Base-by-base conservation (phyloP, 345 rosid genomes). In the Eucalyptus sp. region DNA sequence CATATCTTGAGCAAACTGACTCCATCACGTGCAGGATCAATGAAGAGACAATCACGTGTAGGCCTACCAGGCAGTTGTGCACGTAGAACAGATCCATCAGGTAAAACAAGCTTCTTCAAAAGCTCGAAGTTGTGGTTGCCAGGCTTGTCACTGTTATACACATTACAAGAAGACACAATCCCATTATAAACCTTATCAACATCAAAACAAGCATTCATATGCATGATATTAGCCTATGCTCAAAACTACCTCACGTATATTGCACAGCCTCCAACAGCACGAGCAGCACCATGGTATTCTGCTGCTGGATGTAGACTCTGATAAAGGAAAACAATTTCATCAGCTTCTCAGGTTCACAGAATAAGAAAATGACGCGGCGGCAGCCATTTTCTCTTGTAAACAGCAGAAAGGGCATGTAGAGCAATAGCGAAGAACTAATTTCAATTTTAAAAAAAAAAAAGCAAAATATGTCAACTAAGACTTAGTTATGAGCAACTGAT, bases 301-400 rank as follows among this genome's bases (percentile, higher is more conserved):
- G 99, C 99, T 60, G 98, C 96, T 76, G 99, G 98, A 89, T 98
- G 99, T 88, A 95, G 92, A 92, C 99, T 97, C 99, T 97, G 96
- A 89, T 92, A 92, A 89, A 50, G 83, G 48, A 76, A 41, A 76
- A 76, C 83, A 76, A 11, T 76, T 41, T n/a, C 24, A 87, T 88
- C 52, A 90, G 41, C 44, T 51, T 76, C 80, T 27, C 66, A 86
- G 83, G 48, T 33, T 25, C 41, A 86, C 24, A 41, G 27, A 86
- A 43, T 31, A 51, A 51, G 56, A 22, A 20, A 51, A 31, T 25
- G 64, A 51, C 46, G 6, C 2, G 13, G 37, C 27, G 7, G 31
- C 48, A 60, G 79, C 54, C 20, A 54, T 50, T 64, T 15, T 29
- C 51, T 3, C 56, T 8, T 80, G 46, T 8, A 41, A 64, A 84